Evolutionary conservation across 2,329 filamentous ascomycete species (phyloP), one percentile per base, ranked within the genome.

Genomic region (Microsporum ferrugineum): DNA sequence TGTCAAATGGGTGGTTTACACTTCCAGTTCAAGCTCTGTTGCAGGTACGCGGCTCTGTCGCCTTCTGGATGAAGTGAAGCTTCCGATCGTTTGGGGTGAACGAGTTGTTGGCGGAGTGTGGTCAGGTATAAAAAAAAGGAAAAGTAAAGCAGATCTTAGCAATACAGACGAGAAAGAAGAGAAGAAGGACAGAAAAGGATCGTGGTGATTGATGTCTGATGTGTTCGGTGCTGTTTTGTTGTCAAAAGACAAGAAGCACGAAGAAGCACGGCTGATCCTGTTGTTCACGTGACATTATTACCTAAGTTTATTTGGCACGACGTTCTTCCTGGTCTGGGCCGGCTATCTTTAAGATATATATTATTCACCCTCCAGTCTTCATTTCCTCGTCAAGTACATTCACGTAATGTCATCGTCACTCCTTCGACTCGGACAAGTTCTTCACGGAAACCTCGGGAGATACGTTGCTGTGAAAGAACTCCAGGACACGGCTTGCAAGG

Each of bases 111-210:
- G 39, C 17, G 5, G 39, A 43, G 14, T 43, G 39, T 5, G 6
- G 14, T 0, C 39, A 4, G 55, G 29, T 2, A 27, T 27, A 8
- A 41, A 43, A 6, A 29, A 43, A 23, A 4, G 17, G 3, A 29
- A 12, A 14, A 31, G 31, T 3, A 43, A 43, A 29, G 39, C 55
- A 34, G 17, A 57, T 29, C 3, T 10, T 57, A 57, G 55, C 33
- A 57, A 57, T 57, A 57, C 55, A 57, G n/a, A 33, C 12, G 49
- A 57, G 36, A 57, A 57, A 36, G 14, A 51, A 29, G 14, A 51
- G 45, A n/a, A 31, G 39, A 57, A 17, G 34, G n/a, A 29, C 5
- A 12, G 36, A 41, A 31, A 27, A 17, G 51, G 51, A 55, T 17
- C 51, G 31, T 55, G 51, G 31, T 55, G 51, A 14, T 36, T 34